Conservation (phyloP, 257 asterid genomes). For the Scutellaria baicalensis region DNA sequence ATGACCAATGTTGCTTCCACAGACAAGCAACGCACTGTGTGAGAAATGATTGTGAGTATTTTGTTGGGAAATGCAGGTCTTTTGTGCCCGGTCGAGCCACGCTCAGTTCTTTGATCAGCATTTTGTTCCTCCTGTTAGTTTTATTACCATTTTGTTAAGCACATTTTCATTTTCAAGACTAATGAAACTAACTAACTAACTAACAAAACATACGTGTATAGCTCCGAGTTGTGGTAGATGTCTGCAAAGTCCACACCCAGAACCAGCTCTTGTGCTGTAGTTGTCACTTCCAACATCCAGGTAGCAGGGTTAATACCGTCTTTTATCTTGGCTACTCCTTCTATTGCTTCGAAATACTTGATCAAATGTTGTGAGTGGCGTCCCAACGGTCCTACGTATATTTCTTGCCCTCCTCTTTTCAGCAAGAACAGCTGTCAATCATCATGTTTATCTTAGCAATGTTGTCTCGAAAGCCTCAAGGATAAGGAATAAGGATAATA, state of each 20-base stretch:
- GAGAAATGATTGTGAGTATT: slow-evolving; percentile 61
- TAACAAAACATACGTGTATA: slow-evolving; percentile 19
- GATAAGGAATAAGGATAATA: too few species aligned
- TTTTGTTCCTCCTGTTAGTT: slow-evolving; percentile 60
- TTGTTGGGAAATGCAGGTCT: slow-evolving; percentile 47
- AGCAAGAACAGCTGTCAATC: slow-evolving; percentile 43
- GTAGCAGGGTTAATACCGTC: slow-evolving; percentile 69
- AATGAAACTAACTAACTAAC: slow-evolving; percentile 9
- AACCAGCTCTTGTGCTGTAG: slow-evolving; percentile 41
- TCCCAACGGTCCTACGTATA: slow-evolving; percentile 48
- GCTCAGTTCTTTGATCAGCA: slow-evolving; percentile 49
- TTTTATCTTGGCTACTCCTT: slow-evolving; percentile 43
- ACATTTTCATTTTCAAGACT: too few species aligned
- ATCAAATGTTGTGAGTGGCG: slow-evolving; percentile 38
- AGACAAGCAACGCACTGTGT: slow-evolving; percentile 75
- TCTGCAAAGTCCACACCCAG: slow-evolving; percentile 46
- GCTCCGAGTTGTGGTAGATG: slow-evolving; percentile 38
- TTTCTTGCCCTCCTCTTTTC: slow-evolving; percentile 58
- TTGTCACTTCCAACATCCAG: slow-evolving; percentile 63
- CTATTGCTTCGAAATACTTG: slow-evolving; percentile 37
- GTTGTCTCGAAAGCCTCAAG: too few species aligned
- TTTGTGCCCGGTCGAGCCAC: slow-evolving; percentile 60
- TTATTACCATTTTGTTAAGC: background rate
- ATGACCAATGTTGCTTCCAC: slow-evolving; percentile 86
- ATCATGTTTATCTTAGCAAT: background rate